Evolutionary conservation across 2,329 filamentous ascomycete species (phyloP), one percentile per base, ranked within the genome.

Genomic region (Aspergillus transmontanensis): DNA sequence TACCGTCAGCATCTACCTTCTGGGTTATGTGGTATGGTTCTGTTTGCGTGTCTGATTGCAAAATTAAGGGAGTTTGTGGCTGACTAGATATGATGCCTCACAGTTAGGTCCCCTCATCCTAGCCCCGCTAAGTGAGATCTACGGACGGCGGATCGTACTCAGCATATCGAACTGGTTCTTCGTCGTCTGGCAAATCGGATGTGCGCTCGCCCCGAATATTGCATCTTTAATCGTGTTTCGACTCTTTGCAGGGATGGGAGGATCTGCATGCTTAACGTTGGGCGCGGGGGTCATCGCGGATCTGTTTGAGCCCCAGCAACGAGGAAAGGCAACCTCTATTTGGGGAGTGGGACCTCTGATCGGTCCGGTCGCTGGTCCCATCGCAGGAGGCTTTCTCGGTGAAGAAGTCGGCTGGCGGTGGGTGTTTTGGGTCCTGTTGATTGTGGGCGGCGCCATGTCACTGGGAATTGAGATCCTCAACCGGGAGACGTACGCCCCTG

Each of bases 61-160:
- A 9, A 7, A 6, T 26, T 6, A 19, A 36, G 12, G 7, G 48
- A 32, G 23, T 5, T 28, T n/a, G 23, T 11, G 26, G 21, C 57
- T 59, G 34, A 59, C 30, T 5, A 39, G 23, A n/a, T 10, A 23
- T 21, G 12, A 7, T 9, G 26, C 41, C 32, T 50, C 64, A 51
- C 66, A 89, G 61, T 67, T 89, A 60, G 87, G 87, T 0, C 87
- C 87, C 1, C 77, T 90, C 3, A 68, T 90, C 2, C 88, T 89
- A 81, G 89, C 88, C 1, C 88, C 88, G 0, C 71, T 91, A 9
- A 82, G 85, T 19, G 89, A 92, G 70, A 76, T 90, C 16, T 89
- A 86, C 61, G 89, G 86, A 4, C 81, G 86, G 9, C 82, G 88
- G 64, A 74, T 83, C 39, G 81, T 90, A 21, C 89, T 89, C 72